These are phyloP conservation scores for Pulicaria dysenterica DNA, from an alignment of 129 eudicot genomes.

Conservation along the genomic window DNA sequence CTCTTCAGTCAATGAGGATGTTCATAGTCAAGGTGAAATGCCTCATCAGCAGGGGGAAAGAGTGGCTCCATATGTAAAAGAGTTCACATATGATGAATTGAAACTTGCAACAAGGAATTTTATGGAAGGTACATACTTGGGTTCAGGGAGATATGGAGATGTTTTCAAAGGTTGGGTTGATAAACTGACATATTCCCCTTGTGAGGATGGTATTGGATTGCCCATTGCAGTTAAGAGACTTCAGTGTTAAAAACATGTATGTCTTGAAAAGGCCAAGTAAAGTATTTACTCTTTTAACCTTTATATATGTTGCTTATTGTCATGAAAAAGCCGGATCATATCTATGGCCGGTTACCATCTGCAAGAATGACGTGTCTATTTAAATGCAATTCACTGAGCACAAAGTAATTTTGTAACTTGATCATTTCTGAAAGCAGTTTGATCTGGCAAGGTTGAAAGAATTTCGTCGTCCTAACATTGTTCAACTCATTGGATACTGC, in stretches of 20 bases:
- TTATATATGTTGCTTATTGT: neutral
- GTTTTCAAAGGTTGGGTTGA: constrained; percentile 61
- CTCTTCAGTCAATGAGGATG: neutral
- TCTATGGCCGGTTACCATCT: too few relatives aligned
- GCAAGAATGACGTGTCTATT: too few relatives aligned
- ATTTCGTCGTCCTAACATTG: neutral
- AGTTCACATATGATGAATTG: constrained; percentile 37
- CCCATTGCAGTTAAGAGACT: constrained; percentile 54
- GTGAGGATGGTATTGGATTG: constrained; percentile 15
- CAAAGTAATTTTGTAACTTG: too few relatives aligned
- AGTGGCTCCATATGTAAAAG: constrained; percentile 21
- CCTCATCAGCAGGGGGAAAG: neutral
- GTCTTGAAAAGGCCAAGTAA: constrained; percentile 51
- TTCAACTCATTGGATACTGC: constrained; percentile 10
- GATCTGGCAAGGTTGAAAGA: constrained; percentile 9
- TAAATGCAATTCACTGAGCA: too few relatives aligned
- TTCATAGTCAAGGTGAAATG: neutral
- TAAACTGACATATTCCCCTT: neutral
- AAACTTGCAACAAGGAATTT: constrained; percentile 56
- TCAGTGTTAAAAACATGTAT: constrained; percentile 41
- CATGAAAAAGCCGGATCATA: neutral
- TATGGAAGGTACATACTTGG: constrained; percentile 41
- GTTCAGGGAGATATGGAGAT: constrained; percentile 51
- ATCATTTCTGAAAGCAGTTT: constrained; percentile 2
- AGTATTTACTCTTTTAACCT: neutral